Conservation (phyloP, 2,329 filamentous ascomycete genomes). For the Ophiocordyceps australis region DNA sequence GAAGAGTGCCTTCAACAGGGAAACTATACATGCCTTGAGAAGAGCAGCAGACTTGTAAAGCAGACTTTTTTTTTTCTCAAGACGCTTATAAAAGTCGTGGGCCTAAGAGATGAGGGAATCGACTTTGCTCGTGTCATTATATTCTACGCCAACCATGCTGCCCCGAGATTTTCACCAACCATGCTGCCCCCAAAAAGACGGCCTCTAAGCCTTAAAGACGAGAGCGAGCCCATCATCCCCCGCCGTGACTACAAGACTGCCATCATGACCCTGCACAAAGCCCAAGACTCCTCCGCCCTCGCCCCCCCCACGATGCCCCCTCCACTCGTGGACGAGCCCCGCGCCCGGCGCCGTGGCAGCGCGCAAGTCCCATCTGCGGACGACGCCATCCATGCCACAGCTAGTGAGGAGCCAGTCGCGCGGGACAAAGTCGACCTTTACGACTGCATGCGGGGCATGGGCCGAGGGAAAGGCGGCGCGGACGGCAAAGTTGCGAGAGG, state of each 20-base stretch:
- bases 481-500: constrained; percentile 71
- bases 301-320: constrained; percentile 67
- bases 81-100: no score
- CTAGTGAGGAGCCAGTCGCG: constrained; percentile 58
- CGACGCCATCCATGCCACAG: constrained; percentile 81
- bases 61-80: no score
- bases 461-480: constrained; percentile 65
- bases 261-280: constrained; percentile 68
- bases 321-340: constrained; percentile 74
- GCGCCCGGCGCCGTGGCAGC: constrained; percentile 13
- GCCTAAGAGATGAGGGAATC: no score
- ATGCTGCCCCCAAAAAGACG: no score
- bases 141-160: no score
- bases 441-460: constrained; percentile 77
- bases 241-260: constrained; percentile 65
- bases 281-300: constrained; percentile 79
- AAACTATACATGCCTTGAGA: no score
- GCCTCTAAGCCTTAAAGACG: constrained; percentile 50
- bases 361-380: constrained; percentile 72
- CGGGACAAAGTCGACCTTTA: constrained; percentile 77
- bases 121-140: no score
- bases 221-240: constrained; percentile 66
- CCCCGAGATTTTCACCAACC: no score
- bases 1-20: no score
- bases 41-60: no score